Evolutionary conservation across 371 early-diverging fungal species (phyloP).

Genomic region (Coemansia sp.): DNA sequence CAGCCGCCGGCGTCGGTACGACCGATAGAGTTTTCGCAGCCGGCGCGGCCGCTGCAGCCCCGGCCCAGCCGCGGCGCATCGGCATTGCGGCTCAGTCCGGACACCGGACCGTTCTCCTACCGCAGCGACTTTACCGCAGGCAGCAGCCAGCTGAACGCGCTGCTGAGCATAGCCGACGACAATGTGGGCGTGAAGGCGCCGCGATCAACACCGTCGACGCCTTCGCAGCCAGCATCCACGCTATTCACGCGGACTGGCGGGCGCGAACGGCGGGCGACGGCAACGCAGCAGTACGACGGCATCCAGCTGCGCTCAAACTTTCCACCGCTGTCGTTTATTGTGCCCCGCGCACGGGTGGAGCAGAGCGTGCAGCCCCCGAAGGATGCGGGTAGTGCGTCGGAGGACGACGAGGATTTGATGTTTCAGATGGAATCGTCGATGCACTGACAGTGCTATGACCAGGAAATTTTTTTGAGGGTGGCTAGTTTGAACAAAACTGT

Average conservation of each 20-base stretch:
- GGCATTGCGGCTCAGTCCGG: constrained; percentile 3
- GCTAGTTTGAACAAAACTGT: background rate
- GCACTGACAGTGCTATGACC: background rate
- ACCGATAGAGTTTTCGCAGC: no score
- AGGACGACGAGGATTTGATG: constrained; percentile 43
- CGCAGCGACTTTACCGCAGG: constrained; percentile 29
- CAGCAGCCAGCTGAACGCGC: constrained; percentile 19
- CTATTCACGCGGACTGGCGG: background rate
- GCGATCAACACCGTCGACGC: constrained; percentile 41
- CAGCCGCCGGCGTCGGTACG: background rate
- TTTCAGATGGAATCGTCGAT: constrained; percentile 45
- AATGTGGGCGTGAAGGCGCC: constrained; percentile 4
- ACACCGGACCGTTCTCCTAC: constrained; percentile 29
- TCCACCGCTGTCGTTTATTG: constrained; percentile 44
- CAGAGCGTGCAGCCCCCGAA: background rate
- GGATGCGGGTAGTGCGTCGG: constrained; percentile 1
- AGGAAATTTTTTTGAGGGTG: background rate
- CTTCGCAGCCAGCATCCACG: constrained; percentile 10
- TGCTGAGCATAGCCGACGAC: constrained; percentile 30
- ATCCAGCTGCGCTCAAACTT: constrained; percentile 34
- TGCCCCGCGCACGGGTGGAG: constrained; percentile 32
- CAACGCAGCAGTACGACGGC: constrained; percentile 1
- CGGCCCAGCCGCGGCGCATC: no score
- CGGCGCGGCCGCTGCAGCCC: background rate
- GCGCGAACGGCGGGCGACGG: background rate